Evolutionary conservation across 2,329 filamentous ascomycete genomes (phyloP), one percentile per base, ranked within the genome.

Genomic region (Trichoderma koningiopsis): DNA sequence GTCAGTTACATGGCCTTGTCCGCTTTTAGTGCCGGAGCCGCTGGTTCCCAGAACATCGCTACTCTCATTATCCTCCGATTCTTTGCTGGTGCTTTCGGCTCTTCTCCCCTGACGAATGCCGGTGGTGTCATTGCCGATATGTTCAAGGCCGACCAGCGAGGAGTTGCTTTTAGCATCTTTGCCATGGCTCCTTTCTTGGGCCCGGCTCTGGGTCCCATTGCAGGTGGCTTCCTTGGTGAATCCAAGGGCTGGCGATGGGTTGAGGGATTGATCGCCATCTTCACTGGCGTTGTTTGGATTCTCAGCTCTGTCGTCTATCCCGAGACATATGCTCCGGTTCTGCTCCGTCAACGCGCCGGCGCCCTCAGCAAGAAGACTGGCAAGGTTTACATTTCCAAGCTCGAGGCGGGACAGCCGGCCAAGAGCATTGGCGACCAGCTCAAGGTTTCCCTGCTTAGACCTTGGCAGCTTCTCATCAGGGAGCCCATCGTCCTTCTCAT

Each of bases 1-100:
- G 77, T 82, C 67, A 89, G 87, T 4, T 89, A 89, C 73, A 77
- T 84, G 66, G 81, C 82, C 14, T 83, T 91, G 69, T 86, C 86
- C 1, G 84, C 84, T 1, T 92, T 92, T 76, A 90, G 87, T 73
- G 87, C 85, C 27, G 89, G 83, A 5, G 83, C 83, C 22, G 86
- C 87, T 1, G 89, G 85, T 10, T 81, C 86, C 0, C 80, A 86
- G 68, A 88, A 86, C 72, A 87, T 90, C 70, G 81, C 81, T 59
- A 86, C 86, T 1, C 80, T 93, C 2, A 79, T 92, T 37, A 83
- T 91, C n/a, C 81, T 91, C 49, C 86, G 91, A n/a, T 92, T 92
- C 79, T 85, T 92, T 64, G 86, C 87, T 27, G 88, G 89, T 49
- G 79, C 86, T 8, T 90, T 90, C 73, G 89, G 88, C 5, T 87